These are phyloP conservation scores for Yarrowia sp. DNA, from an alignment of 805 yeast genomes.

Conservation along the genomic window DNA sequence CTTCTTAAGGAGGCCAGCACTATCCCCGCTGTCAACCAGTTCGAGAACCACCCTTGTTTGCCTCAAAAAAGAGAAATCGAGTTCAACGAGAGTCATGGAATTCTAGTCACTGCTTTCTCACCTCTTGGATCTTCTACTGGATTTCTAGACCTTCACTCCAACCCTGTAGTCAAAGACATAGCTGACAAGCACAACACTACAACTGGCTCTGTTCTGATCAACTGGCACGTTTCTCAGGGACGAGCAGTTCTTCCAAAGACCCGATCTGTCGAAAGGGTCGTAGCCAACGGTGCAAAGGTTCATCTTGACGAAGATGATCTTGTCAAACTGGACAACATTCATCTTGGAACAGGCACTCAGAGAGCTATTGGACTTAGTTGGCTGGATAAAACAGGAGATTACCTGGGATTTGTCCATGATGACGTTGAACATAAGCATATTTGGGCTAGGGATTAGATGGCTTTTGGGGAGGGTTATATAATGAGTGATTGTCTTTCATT, in stretches of 20 bases:
- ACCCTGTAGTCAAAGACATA: too few species aligned
- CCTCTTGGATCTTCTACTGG: slow-evolving; percentile 4
- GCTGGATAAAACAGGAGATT: not conserved
- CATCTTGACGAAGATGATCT: not conserved
- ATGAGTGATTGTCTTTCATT: too few species aligned
- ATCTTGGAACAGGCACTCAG: not conserved
- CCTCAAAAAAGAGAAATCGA: not conserved
- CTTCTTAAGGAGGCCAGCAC: not conserved
- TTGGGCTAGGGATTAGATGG: not conserved
- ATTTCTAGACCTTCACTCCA: too few species aligned
- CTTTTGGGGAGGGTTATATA: too few species aligned
- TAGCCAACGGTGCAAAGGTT: not conserved
- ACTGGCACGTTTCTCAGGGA: not conserved
- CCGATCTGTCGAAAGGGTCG: not conserved
- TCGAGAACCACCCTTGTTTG: not conserved
- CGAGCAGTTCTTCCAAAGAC: not conserved
- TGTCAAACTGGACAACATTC: not conserved
- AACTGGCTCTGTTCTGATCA: not conserved
- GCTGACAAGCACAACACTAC: not conserved
- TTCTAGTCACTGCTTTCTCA: not conserved
- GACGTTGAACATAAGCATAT: not conserved
- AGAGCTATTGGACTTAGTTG: not conserved
- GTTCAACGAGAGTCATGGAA: not conserved
- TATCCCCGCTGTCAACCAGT: not conserved
- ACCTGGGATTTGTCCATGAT: not conserved